Percentiles rank a stretch among this genome's conserved stretches.
phyloP scores from a whole-genome alignment of 495 filamentous ascomycete genomes.

The Peziza echinospora region DNA sequence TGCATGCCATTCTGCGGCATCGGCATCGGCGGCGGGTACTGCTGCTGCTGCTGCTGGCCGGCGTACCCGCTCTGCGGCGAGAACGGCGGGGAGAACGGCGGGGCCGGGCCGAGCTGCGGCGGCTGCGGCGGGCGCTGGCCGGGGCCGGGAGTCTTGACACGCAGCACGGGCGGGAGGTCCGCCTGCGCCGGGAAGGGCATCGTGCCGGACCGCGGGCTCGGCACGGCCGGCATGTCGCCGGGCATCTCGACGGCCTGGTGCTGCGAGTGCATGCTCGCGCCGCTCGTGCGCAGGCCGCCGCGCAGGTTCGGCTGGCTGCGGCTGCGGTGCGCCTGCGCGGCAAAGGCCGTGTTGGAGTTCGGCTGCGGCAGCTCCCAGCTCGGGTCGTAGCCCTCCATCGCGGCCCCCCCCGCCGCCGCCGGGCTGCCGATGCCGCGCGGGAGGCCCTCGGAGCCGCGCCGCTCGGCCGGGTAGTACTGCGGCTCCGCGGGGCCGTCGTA shows the following conservation, averaged over 20 bases:
- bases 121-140: constrained; percentile 4
- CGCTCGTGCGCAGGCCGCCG: constrained; percentile 8
- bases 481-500: constrained; percentile 4
- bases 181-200: constrained; percentile 12
- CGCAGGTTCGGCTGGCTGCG: constrained; percentile 50
- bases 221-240: constrained; percentile 32
- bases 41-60: neutral
- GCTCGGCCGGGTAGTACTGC: constrained; percentile 3
- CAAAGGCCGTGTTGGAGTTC: constrained; percentile 12
- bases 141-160: constrained; percentile 9
- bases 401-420: constrained; percentile 19
- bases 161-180: constrained; percentile 7
- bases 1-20: neutral
- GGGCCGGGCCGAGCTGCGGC: neutral
- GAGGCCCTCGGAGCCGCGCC: constrained; percentile 1
- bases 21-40: neutral
- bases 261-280: neutral
- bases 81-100: neutral
- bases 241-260: constrained; percentile 38
- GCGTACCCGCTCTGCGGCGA: neutral
- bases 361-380: neutral
- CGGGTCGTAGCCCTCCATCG: neutral
- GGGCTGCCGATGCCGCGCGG: constrained; percentile 16
- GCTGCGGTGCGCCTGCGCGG: constrained; percentile 26
- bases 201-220: constrained; percentile 21